A percentile compares a stretch with the other conserved stretches of the same genome.
phyloP scores from a whole-genome alignment of 352 stramenopile species.

The Pythium guiyangense region DNA sequence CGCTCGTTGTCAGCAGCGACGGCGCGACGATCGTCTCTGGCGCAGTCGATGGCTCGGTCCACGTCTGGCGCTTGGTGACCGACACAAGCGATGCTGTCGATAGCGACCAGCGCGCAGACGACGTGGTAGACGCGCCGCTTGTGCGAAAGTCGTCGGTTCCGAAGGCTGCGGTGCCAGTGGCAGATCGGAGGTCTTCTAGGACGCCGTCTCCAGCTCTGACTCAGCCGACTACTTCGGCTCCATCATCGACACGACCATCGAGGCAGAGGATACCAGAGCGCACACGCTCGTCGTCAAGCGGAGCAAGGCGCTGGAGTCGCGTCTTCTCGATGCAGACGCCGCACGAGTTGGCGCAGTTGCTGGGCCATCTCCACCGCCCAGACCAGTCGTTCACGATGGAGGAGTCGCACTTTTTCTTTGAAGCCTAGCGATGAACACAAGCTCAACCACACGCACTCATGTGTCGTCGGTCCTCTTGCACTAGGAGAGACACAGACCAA shows the following conservation, averaged over 20 bases:
- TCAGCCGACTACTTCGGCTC: too few relatives aligned
- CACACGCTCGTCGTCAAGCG: too few relatives aligned
- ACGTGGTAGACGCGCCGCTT: not conserved
- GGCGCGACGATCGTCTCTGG: slow-evolving; percentile 60
- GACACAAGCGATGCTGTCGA: slow-evolving; percentile 2
- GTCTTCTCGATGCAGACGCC: not conserved
- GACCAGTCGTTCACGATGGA: slow-evolving; percentile 9
- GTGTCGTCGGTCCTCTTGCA: not conserved
- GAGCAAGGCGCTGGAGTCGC: too few relatives aligned
- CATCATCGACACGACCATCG: too few relatives aligned
- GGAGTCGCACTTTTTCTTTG: slow-evolving; percentile 11
- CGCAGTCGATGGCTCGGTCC: slow-evolving; percentile 50
- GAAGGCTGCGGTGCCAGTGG: not conserved
- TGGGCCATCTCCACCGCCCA: slow-evolving; percentile 5
- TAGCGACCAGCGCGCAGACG: slow-evolving; percentile 1
- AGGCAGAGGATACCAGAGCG: too few relatives aligned
- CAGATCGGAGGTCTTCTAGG: too few relatives aligned
- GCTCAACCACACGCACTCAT: not conserved
- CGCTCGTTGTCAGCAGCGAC: slow-evolving; percentile 46
- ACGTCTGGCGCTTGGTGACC: slow-evolving; percentile 46
- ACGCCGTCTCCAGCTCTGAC: too few relatives aligned
- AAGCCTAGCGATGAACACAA: not conserved
- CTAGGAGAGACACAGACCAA: too few relatives aligned
- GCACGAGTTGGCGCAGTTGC: not conserved
- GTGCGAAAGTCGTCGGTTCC: not conserved